Conservation (phyloP, 2,329 filamentous ascomycete genomes). For the Apiospora pterosperma region DNA sequence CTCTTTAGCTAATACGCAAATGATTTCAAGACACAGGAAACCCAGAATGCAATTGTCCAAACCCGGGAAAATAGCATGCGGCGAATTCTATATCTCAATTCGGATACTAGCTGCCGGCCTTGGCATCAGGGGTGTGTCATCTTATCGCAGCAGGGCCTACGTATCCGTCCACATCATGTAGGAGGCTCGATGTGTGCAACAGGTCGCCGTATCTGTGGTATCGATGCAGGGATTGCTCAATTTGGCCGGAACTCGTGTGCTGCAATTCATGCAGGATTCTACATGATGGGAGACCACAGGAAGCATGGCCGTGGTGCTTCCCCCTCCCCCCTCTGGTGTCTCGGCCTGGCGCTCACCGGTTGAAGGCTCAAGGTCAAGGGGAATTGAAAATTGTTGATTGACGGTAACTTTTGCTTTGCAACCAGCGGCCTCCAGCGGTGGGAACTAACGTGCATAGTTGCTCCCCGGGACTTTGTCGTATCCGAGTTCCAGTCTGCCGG, state of each 20-base stretch:
- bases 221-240: neutral
- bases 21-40: neutral
- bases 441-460: neutral
- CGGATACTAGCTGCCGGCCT: neutral
- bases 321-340: neutral
- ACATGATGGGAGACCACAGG: neutral
- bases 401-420: neutral
- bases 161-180: neutral
- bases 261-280: neutral
- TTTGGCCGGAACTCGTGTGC: neutral
- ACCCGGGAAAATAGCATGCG: neutral
- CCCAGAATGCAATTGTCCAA: neutral
- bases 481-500: neutral
- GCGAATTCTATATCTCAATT: neutral
- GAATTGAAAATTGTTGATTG: neutral
- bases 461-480: neutral
- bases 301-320: neutral
- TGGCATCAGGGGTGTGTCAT: no score
- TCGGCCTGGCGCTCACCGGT: neutral
- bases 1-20: no score
- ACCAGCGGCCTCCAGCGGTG: neutral
- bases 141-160: neutral
- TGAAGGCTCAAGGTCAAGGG: neutral
- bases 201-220: neutral
- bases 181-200: neutral